Evolutionary conservation across 306 rosid species (phyloP).

Genomic region (Coriaria nepalensis): DNA sequence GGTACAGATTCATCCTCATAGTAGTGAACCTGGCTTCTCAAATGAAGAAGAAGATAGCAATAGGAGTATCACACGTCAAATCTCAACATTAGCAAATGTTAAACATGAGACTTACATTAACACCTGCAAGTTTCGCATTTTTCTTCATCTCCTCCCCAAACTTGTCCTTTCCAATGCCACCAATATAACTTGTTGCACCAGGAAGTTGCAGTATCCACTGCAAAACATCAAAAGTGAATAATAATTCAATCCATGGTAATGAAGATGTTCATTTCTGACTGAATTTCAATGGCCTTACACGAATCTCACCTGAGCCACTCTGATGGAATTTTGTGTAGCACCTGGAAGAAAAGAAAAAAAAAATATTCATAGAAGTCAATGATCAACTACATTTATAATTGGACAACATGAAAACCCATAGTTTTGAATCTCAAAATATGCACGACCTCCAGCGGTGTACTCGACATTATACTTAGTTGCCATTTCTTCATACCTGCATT

Average conservation of each 20-base stretch:
- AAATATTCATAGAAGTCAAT: neutral
- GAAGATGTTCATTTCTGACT: too few species aligned
- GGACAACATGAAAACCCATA: conserved; percentile 1
- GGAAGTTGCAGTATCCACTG: conserved; percentile 92
- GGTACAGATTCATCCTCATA: conserved; percentile 72
- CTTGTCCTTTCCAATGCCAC: conserved; percentile 90
- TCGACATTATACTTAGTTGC: conserved; percentile 49
- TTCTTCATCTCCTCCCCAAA: conserved; percentile 86
- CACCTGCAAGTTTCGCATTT: conserved; percentile 53
- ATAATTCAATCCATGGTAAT: too few species aligned
- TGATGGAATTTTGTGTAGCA: conserved; percentile 84
- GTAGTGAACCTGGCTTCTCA: conserved; percentile 93
- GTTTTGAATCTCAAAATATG: neutral
- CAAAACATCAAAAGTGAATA: conserved; percentile 2
- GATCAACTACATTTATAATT: neutral
- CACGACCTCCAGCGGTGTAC: conserved; percentile 85
- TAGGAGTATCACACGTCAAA: too few species aligned
- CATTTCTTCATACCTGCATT: conserved; percentile 64
- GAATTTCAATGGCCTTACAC: too few species aligned
- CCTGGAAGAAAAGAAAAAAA: conserved; percentile 29
- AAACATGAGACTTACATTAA: conserved; percentile 62
- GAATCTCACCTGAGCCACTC: conserved; percentile 87
- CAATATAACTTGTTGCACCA: conserved; percentile 81
- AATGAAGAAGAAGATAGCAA: too few species aligned
- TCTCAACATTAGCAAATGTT: too few species aligned